A percentile compares a stretch with the other conserved stretches of the same genome.
phyloP scores from a whole-genome alignment of 2,329 filamentous ascomycete species.

The Penicillium frequentans region DNA sequence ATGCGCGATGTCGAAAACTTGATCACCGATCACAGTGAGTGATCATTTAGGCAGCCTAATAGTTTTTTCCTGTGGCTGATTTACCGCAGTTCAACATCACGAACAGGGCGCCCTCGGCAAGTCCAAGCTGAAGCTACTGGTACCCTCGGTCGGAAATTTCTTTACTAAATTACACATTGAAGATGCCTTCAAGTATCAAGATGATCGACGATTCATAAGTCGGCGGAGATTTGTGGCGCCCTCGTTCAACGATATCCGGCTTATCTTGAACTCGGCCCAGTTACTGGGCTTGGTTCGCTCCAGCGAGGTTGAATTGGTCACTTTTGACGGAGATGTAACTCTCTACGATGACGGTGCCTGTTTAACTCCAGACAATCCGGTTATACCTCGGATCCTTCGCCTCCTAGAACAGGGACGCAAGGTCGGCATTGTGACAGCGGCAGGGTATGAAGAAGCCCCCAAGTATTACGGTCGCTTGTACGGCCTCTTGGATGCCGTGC shows the following conservation, averaged over 20 bases:
- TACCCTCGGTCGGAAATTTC: conserved; percentile 88
- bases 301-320: conserved; percentile 77
- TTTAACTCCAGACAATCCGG: conserved; percentile 71
- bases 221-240: conserved; percentile 90
- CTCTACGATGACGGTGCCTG: conserved; percentile 88
- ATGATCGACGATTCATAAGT: conserved; percentile 81
- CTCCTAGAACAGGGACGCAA: conserved; percentile 76
- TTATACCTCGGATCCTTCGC: conserved; percentile 67
- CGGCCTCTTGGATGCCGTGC: conserved; percentile 79
- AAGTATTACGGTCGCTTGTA: conserved; percentile 85
- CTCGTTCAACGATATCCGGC: conserved; percentile 92
- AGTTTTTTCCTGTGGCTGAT: neutral
- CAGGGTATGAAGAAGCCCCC: conserved; percentile 85
- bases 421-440: conserved; percentile 94
- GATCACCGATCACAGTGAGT: conserved; percentile 82
- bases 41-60: conserved; percentile 4
- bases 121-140: conserved; percentile 89
- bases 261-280: conserved; percentile 93
- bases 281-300: conserved; percentile 80
- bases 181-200: conserved; percentile 89
- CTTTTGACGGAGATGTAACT: conserved; percentile 97
- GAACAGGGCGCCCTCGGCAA: conserved; percentile 67
- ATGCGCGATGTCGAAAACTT: conserved; percentile 90
- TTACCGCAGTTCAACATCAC: conserved; percentile 65
- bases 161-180: conserved; percentile 86